Evolutionary conservation across 257 asterid species (phyloP), one percentile per base, ranked within the genome.

Genomic region (Solanum bulbocastanum): DNA sequence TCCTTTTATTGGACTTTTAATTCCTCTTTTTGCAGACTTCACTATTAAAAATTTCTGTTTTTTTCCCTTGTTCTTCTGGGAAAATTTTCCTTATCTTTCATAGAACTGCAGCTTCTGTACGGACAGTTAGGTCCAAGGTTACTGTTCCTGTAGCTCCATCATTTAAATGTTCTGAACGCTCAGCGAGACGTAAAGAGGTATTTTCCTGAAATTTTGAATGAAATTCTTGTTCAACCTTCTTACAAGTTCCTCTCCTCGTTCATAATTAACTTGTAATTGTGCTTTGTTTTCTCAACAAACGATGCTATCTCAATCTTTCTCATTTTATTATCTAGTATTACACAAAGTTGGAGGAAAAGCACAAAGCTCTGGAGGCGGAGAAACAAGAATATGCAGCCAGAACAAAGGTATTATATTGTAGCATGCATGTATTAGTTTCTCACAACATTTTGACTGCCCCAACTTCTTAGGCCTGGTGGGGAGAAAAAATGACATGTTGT

Each of bases 51-150:
- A 72, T 4, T n/a, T 72, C 27, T 86, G 84, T 74, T 86, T 60
- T 33, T 22, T 35, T 52, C 32, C 36, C 88, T 73, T 65, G 42
- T 68, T 85, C 78, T 46, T 71, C 52, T n/a, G 35, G 66, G 75
- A 73, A 86, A 86, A 46, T 86, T 36, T 72, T 91, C 90, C 91
- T 93, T 86, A 89, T 49, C 88, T 16, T 79, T 73, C 68, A 23
- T 87, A 94, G 98, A 88, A 94, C 95, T 91, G 98, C 99, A 88
- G 94, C 98, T 87, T 96, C 99, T 73, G 94, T 96, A 66, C 92
- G 96, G 66, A 93, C 92, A 35, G 36, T n/a, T 39, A 94, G 85
- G 88, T 94, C 92, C 89, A 93, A 90, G 92, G 86, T 97, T 90
- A 96, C 99, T n/a, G 97, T 96, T 87, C 94, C 98, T 10, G 90